phyloP scores from a whole-genome alignment of 352 stramenopile genomes.

The Pythium utonaiense region DNA sequence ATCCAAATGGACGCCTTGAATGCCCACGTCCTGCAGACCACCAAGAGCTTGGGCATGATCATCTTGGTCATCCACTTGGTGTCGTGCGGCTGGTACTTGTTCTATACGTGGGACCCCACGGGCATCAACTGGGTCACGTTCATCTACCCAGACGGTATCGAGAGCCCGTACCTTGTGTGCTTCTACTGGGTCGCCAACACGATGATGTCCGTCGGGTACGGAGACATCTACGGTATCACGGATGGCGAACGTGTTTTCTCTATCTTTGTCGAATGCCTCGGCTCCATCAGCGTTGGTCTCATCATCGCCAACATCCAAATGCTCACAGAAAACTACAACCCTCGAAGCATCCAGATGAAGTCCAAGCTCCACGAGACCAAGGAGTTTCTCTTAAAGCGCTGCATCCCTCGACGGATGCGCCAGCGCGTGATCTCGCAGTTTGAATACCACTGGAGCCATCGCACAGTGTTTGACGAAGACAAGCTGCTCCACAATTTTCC shows the following conservation, averaged over 20 bases:
- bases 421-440: conserved; percentile 77
- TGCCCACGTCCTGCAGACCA: conserved; percentile 67
- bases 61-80: conserved; percentile 80
- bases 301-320: conserved; percentile 93
- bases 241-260: conserved; percentile 79
- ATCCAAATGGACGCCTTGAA: conserved; percentile 78
- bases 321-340: conserved; percentile 91
- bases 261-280: conserved; percentile 80
- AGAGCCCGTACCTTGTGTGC: conserved; percentile 80
- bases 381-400: conserved; percentile 69
- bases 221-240: conserved; percentile 84
- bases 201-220: conserved; percentile 93
- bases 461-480: conserved; percentile 76
- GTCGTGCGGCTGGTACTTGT: conserved; percentile 75
- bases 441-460: conserved; percentile 73
- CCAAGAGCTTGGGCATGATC: conserved; percentile 66
- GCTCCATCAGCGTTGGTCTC: conserved; percentile 86
- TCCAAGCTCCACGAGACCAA: conserved; percentile 77
- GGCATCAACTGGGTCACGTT: conserved; percentile 71
- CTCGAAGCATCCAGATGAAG: conserved; percentile 63
- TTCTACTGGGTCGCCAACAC: conserved; percentile 93
- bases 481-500: conserved; percentile 61
- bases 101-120: conserved; percentile 75
- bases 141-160: conserved; percentile 36
- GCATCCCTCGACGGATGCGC: conserved; percentile 56